Conservation (phyloP, 805 yeast genomes). For the Debaryomyces prosopidis region DNA sequence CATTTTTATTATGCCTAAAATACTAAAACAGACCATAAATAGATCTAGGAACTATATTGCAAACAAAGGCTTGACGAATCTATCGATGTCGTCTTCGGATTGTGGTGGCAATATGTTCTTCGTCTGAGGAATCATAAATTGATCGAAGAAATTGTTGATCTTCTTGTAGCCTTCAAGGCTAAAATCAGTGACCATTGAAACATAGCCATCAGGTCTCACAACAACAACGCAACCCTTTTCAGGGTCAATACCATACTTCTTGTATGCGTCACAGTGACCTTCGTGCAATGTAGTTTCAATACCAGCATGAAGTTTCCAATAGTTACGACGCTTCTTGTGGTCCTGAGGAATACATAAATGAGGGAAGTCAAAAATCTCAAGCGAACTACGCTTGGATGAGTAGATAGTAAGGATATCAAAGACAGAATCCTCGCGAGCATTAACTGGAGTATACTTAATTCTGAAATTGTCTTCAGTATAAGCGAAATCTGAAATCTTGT, state of each 20-base stretch:
- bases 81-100: slow-evolving; percentile 5
- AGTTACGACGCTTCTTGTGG: slow-evolving; percentile 20
- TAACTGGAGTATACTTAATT: slow-evolving; percentile 20
- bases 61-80: slow-evolving; percentile 14
- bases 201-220: slow-evolving; percentile 33
- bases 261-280: slow-evolving; percentile 25
- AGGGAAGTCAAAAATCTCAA: slow-evolving; percentile 27
- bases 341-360: slow-evolving; percentile 21
- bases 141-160: slow-evolving; percentile 18
- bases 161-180: slow-evolving; percentile 13
- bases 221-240: slow-evolving; percentile 23
- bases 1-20: too few species aligned
- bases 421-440: slow-evolving; percentile 19
- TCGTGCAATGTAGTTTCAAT: slow-evolving; percentile 26
- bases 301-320: slow-evolving; percentile 26
- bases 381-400: slow-evolving; percentile 13
- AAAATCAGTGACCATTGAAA: slow-evolving; percentile 20
- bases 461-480: slow-evolving; percentile 13
- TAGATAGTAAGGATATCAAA: slow-evolving; percentile 25
- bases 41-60: slow-evolving; percentile 8
- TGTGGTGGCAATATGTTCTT: slow-evolving; percentile 5
- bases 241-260: slow-evolving; percentile 24
- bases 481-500: slow-evolving; percentile 9
- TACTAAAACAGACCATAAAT: too few species aligned
- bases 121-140: slow-evolving; percentile 13